Base-by-base conservation (phyloP, 176 grass and related monocot genomes). In the Thinopyrum elongatum region DNA sequence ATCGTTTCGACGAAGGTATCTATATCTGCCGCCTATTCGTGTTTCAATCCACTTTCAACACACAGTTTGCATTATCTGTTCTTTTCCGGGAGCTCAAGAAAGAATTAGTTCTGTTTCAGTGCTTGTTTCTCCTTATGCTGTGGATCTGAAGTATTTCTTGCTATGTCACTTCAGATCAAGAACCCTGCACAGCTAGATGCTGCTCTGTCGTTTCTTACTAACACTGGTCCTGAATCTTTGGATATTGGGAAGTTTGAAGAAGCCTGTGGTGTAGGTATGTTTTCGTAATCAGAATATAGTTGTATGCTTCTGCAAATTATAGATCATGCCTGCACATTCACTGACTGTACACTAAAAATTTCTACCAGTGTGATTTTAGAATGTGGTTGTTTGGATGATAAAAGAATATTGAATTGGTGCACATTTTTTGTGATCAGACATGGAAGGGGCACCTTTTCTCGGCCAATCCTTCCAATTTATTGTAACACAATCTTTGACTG, bases 191-290 rank as follows among this genome's bases (percentile, higher is more conserved):
- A 96, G 65, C 86, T 99, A 44, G 94, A 99, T 93, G 92, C 94
- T 77, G 86, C 94, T 39, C 67, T 96, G 31, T 70, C 92, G 80
- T 96, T 93, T 92, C 84, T 99, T 84, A 71, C 71, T 10, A 91
- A 86, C 79, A 49, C 84, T 23, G 97, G 97, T 14, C 88, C 85
- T 19, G 97, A 99, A 65, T 74, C 92, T 78, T 94, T 99, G 49
- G 68, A 92, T 72, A 47, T 85, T 22, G 80, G 71, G 23, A 91
- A 90, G 51, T 96, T 99, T 90, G 97, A 99, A 87, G 88, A 99
- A 87, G 87, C 92, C 36, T 99, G 92, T 83, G 97, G 97, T 76
- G 86, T 96, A 85, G 97, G 97, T 99, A 93, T 68, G 80, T 16
- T 85, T 84, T 35, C 29, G 1, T 80, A 15, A 47, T 31, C 31